These are phyloP conservation scores for Suhomyces sp. DNA, from an alignment of 805 yeast genomes.

Conservation along the genomic window DNA sequence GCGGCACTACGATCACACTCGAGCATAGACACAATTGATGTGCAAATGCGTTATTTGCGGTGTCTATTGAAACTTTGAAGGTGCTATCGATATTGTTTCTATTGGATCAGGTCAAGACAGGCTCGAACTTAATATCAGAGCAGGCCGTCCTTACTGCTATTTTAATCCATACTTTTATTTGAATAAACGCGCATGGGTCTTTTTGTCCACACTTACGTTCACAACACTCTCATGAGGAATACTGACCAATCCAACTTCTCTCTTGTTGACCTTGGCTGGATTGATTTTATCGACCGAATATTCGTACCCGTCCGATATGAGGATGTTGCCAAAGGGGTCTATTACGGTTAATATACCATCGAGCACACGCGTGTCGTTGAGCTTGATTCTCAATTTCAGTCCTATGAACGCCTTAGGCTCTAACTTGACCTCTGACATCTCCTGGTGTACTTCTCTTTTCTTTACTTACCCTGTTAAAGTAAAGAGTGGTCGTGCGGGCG, in stretches of 20 bases:
- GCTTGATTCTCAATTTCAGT: slow-evolving; percentile 21
- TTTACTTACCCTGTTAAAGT: background rate
- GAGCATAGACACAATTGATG: background rate
- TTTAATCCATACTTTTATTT: background rate
- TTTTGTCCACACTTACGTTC: slow-evolving; percentile 18
- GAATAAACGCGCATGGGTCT: slow-evolving; percentile 12
- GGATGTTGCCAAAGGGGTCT: slow-evolving; percentile 43
- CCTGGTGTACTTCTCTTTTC: background rate
- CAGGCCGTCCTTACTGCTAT: background rate
- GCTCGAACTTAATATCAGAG: background rate
- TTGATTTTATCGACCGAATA: slow-evolving; percentile 26
- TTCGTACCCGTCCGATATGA: slow-evolving; percentile 35
- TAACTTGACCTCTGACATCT: background rate
- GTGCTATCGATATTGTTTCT: background rate
- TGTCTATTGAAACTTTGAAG: too few relatives aligned
- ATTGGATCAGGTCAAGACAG: background rate
- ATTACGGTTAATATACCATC: slow-evolving; percentile 39
- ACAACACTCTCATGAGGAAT: slow-evolving; percentile 19
- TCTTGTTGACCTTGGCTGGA: slow-evolving; percentile 15
- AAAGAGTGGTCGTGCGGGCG: background rate
- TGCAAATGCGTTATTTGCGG: too few relatives aligned
- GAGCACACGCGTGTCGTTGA: slow-evolving; percentile 30
- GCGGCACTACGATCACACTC: background rate
- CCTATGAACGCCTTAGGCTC: slow-evolving; percentile 31
- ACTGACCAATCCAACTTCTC: slow-evolving; percentile 27